Conservation (phyloP, 2,329 filamentous ascomycete genomes). For the Dissoconium aciculare region DNA sequence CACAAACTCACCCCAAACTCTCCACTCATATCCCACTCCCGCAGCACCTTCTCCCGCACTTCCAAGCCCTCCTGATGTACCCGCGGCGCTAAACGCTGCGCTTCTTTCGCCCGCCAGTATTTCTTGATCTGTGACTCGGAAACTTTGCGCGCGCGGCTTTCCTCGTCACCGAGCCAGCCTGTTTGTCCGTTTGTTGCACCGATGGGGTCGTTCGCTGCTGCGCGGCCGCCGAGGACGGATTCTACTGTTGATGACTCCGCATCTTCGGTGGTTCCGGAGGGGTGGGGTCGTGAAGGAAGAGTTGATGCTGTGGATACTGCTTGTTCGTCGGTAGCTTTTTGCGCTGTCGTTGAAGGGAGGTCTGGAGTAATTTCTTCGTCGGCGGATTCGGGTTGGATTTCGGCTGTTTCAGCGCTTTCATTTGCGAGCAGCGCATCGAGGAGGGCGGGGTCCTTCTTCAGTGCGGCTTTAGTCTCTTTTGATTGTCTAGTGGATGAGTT, state of each 20-base stretch:
- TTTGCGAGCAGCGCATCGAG: slow-evolving; percentile 18
- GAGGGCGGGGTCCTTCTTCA: slow-evolving; percentile 27
- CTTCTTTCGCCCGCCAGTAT: slow-evolving; percentile 67
- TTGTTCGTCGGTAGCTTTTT: slow-evolving; percentile 27
- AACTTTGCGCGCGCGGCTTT: slow-evolving; percentile 48
- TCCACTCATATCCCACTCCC: slow-evolving; percentile 82
- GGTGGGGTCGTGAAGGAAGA: slow-evolving; percentile 13
- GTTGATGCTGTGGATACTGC: slow-evolving; percentile 22
- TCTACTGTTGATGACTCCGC: slow-evolving; percentile 13
- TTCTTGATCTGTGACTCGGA: slow-evolving; percentile 52
- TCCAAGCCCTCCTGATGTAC: slow-evolving; percentile 65
- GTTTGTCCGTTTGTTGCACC: slow-evolving; percentile 26
- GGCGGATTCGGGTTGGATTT: slow-evolving; percentile 17
- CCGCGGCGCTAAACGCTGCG: slow-evolving; percentile 48
- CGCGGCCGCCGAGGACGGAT: slow-evolving; percentile 20
- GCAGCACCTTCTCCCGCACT: slow-evolving; percentile 67
- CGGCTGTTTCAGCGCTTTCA: slow-evolving; percentile 17
- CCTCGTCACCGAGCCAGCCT: slow-evolving; percentile 26
- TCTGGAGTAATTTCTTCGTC: no score
- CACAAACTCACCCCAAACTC: slow-evolving; percentile 70
- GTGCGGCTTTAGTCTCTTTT: no score
- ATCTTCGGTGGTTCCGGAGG: slow-evolving; percentile 10
- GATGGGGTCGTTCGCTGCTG: slow-evolving; percentile 29
- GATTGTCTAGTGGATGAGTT: slow-evolving; percentile 26
- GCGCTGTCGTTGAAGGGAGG: slow-evolving; percentile 25